phyloP scores from a whole-genome alignment of 805 yeast genomes.

The Starmerella scarabaei region DNA sequence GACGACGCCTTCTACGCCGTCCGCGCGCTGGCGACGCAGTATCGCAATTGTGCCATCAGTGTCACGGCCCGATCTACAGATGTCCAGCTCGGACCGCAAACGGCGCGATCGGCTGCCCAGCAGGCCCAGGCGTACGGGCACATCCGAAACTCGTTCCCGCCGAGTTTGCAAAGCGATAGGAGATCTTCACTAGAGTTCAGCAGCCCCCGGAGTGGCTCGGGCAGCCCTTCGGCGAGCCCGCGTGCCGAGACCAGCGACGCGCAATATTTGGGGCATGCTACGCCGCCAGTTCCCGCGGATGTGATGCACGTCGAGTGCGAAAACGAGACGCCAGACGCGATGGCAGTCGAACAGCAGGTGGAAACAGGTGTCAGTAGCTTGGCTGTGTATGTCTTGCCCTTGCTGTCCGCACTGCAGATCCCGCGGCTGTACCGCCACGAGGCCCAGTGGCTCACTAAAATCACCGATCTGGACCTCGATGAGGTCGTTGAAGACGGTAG shows the following conservation, averaged over 20 bases:
- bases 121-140: too few species aligned
- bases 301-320: not conserved
- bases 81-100: not conserved
- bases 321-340: not conserved
- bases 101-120: too few species aligned
- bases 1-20: constrained; percentile 14
- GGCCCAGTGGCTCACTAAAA: constrained; percentile 1
- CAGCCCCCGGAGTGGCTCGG: not conserved
- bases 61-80: constrained; percentile 7
- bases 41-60: not conserved
- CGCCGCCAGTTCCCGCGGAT: not conserved
- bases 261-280: too few species aligned
- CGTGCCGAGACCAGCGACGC: too few species aligned
- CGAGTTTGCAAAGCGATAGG: too few species aligned
- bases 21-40: constrained; percentile 3
- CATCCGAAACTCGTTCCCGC: not conserved
- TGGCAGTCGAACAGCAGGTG: too few species aligned
- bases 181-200: not conserved
- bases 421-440: constrained; percentile 8
- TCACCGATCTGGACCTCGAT: constrained; percentile 8
- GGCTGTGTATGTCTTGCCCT: not conserved
- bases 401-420: constrained; percentile 4
- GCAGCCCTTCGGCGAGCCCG: too few species aligned
- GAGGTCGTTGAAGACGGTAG: constrained; percentile 6
- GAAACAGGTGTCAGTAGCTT: not conserved